phyloP scores from a whole-genome alignment of 1,284 basidiomycete genomes.

The Ustilago xerochloae region DNA sequence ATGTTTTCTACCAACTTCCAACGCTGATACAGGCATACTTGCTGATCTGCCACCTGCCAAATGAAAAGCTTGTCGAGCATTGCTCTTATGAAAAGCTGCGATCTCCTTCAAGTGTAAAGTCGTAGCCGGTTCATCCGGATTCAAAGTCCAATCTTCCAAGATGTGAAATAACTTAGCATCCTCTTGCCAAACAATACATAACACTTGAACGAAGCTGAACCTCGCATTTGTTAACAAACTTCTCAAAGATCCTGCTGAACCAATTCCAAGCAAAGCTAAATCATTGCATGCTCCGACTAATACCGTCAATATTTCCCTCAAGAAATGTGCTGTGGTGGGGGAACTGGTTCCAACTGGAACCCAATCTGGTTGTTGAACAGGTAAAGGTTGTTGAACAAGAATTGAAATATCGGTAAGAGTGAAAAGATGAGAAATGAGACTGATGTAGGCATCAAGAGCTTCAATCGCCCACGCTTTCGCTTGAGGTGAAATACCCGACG shows the following conservation, averaged over 20 bases:
- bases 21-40: conserved; percentile 7
- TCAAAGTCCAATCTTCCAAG: conserved; percentile 85
- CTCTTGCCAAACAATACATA: conserved; percentile 82
- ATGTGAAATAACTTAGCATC: conserved; percentile 86
- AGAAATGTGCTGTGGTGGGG: conserved; percentile 83
- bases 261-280: conserved; percentile 80
- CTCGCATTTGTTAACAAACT: conserved; percentile 82
- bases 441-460: conserved; percentile 86
- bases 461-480: conserved; percentile 91
- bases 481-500: conserved; percentile 85
- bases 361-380: conserved; percentile 72
- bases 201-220: conserved; percentile 87
- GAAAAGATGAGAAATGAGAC: conserved; percentile 89
- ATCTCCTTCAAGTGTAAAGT: conserved; percentile 77
- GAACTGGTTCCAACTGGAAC: conserved; percentile 83
- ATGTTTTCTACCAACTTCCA: conserved; percentile 28
- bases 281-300: conserved; percentile 88
- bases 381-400: conserved; percentile 72
- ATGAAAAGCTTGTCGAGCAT: conserved; percentile 82
- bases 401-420: conserved; percentile 77
- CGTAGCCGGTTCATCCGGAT: conserved; percentile 70
- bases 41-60: conserved; percentile 79
- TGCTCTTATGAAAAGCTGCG: conserved; percentile 83
- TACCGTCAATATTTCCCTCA: conserved; percentile 82
- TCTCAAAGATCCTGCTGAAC: conserved; percentile 73